Conservation (phyloP, 768 basidiomycete species). For the Leccinum truebloodii region DNA sequence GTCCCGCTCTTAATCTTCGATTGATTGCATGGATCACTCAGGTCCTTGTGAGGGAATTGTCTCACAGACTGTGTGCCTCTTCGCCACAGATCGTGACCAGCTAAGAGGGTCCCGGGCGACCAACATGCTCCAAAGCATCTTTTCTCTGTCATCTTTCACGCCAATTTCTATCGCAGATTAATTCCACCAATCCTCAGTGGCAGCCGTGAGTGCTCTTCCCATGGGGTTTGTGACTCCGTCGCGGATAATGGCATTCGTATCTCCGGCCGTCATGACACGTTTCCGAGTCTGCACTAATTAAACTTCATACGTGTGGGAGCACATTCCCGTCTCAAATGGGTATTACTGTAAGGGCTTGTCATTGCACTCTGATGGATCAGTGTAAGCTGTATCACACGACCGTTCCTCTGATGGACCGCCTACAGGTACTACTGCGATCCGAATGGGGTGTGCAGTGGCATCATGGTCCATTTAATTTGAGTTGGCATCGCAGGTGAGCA, state of each 20-base stretch:
- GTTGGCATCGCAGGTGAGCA: neutral
- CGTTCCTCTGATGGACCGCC: neutral
- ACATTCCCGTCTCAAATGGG: no score
- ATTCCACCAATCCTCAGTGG: neutral
- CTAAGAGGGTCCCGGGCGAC: neutral
- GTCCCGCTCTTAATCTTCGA: neutral
- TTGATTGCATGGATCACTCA: neutral
- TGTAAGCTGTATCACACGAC: neutral
- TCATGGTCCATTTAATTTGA: neutral
- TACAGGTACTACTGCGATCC: no score
- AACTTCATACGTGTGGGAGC: neutral
- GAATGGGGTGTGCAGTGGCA: neutral
- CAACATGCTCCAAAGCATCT: neutral
- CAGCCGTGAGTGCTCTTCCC: neutral
- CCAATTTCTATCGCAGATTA: neutral
- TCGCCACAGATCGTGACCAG: neutral
- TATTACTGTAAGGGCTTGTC: neutral
- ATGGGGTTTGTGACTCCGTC: neutral
- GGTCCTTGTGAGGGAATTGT: slow-evolving; percentile 1
- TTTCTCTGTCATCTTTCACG: neutral
- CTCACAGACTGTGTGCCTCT: neutral
- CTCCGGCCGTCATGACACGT: neutral
- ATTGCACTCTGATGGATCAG: neutral
- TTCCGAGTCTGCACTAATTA: neutral
- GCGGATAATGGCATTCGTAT: neutral